Evolutionary conservation across 257 asterid genomes (phyloP).

Genomic region (Solanum lycopersicoides): DNA sequence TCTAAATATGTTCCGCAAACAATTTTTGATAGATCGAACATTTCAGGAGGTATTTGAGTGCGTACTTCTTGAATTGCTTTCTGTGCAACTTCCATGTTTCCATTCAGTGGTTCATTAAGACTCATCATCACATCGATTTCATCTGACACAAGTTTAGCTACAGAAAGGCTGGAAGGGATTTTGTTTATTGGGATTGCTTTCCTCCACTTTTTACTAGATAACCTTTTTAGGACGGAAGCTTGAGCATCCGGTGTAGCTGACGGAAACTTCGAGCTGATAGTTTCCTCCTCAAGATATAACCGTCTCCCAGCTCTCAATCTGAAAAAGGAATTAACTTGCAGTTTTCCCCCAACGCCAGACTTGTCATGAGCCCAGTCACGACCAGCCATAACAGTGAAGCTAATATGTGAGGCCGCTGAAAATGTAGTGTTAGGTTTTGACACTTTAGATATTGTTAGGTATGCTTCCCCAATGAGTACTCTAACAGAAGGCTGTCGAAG

Average conservation of each 20-base stretch:
- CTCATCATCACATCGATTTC: constrained; percentile 56
- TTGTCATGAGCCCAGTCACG: constrained; percentile 74
- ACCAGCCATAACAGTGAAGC: constrained; percentile 55
- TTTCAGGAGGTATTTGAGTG: constrained; percentile 70
- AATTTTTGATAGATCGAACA: constrained; percentile 65
- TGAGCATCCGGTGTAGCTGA: constrained; percentile 25
- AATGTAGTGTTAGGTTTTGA: constrained; percentile 47
- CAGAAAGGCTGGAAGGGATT: constrained; percentile 75
- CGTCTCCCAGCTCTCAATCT: constrained; percentile 81
- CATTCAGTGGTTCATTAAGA: constrained; percentile 40
- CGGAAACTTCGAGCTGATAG: constrained; percentile 7
- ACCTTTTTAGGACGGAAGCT: constrained; percentile 38
- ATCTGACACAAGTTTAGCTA: constrained; percentile 51
- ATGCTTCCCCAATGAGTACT: constrained; percentile 65
- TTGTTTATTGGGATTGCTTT: constrained; percentile 49
- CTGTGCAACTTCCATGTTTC: constrained; percentile 30
- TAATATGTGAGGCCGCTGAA: constrained; percentile 45
- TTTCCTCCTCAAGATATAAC: constrained; percentile 53
- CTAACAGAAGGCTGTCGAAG: constrained; percentile 69
- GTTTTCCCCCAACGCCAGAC: constrained; percentile 49
- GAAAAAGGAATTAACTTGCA: constrained; percentile 37
- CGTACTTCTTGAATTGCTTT: constrained; percentile 52
- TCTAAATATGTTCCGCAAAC: constrained; percentile 84
- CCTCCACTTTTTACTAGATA: constrained; percentile 71
- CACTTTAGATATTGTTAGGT: constrained; percentile 40